Conservation (phyloP, 805 yeast species). For the Saccharomycopsis olivae region DNA sequence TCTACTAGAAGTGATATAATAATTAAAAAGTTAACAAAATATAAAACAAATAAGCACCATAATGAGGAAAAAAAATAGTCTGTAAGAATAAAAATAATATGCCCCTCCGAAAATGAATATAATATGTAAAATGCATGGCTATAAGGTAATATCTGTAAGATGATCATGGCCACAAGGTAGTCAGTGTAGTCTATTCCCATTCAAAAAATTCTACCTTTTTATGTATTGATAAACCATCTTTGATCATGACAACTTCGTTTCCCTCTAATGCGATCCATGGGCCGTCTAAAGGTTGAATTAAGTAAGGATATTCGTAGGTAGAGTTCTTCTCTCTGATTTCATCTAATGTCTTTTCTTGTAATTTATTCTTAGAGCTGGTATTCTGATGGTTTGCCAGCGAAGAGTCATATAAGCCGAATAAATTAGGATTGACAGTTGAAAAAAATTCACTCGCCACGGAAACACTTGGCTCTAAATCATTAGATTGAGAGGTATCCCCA, state of each 20-base stretch:
- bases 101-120: too few relatives aligned
- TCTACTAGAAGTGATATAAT: too few relatives aligned
- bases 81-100: too few relatives aligned
- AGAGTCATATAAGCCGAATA: background rate
- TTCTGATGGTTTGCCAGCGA: background rate
- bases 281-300: slow-evolving; percentile 64
- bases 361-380: background rate
- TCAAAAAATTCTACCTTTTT: slow-evolving; percentile 29
- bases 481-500: background rate
- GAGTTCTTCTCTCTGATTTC: slow-evolving; percentile 65
- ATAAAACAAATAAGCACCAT: too few relatives aligned
- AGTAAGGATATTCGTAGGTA: slow-evolving; percentile 68
- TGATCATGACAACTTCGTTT: slow-evolving; percentile 39
- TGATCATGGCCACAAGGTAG: too few relatives aligned
- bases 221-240: slow-evolving; percentile 30
- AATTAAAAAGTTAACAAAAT: too few relatives aligned
- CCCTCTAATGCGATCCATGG: slow-evolving; percentile 73
- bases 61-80: too few relatives aligned
- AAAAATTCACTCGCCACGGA: slow-evolving; percentile 10
- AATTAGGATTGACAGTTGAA: slow-evolving; percentile 16
- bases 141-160: too few relatives aligned
- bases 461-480: slow-evolving; percentile 4
- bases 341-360: slow-evolving; percentile 44
- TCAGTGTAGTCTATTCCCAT: too few relatives aligned
- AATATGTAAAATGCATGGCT: too few relatives aligned